Conservation (phyloP, 1,284 basidiomycete species). For the Malassezia restricta region DNA sequence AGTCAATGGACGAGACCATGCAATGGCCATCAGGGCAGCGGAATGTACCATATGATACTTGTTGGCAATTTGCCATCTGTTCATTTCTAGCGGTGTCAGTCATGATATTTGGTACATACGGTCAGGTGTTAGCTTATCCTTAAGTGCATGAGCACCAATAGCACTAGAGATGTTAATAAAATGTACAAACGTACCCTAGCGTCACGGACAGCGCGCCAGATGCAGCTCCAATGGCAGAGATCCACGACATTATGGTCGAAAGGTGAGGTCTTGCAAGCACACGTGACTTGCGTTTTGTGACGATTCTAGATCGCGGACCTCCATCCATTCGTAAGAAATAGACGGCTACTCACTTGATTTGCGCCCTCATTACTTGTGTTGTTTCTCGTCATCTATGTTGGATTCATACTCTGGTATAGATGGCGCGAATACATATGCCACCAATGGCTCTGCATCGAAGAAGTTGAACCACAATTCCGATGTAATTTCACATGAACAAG, state of each 20-base stretch:
- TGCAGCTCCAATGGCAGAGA: conserved; percentile 1
- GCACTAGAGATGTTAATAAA: conserved; percentile 15
- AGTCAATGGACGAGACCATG: conserved; percentile 17
- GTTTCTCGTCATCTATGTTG: background rate
- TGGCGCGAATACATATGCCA: background rate
- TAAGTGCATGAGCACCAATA: conserved; percentile 38
- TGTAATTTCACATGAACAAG: too few relatives aligned
- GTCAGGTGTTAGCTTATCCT: conserved; percentile 30
- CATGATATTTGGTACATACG: conserved; percentile 17
- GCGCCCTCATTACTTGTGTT: too few relatives aligned
- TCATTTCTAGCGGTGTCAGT: conserved; percentile 17
- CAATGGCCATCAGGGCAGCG: conserved; percentile 30
- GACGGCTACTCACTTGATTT: too few relatives aligned
- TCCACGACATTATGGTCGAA: background rate
- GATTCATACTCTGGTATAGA: background rate
- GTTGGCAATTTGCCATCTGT: conserved; percentile 37
- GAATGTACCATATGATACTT: conserved; percentile 42
- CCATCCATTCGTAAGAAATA: too few relatives aligned
- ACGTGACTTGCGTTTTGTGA: background rate
- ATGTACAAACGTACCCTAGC: conserved; percentile 5
- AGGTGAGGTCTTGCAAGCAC: background rate
- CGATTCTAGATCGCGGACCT: too few relatives aligned
- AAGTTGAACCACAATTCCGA: too few relatives aligned
- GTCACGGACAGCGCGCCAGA: conserved; percentile 13
- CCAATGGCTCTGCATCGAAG: background rate